A percentile compares a stretch with the other conserved stretches of the same genome.
Evolutionary conservation across 2,329 filamentous ascomycete species (phyloP).

Genomic region (Diaporthe longicolla): DNA sequence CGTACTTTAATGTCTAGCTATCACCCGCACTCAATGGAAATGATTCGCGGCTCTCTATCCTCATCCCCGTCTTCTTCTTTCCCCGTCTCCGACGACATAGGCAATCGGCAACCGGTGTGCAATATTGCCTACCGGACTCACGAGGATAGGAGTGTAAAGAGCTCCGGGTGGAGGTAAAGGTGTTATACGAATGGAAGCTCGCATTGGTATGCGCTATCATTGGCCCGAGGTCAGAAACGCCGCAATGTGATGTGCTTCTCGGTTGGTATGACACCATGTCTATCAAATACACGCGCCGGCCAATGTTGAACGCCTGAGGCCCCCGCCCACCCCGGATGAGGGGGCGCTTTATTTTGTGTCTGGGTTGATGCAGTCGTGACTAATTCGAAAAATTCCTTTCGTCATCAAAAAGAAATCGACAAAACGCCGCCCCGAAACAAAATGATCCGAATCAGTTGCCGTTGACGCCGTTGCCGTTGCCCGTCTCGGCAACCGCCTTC

Average conservation of each 20-base stretch:
- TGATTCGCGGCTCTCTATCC: slow-evolving; percentile 16
- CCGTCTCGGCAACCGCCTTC: slow-evolving; percentile 69
- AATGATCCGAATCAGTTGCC: neutral
- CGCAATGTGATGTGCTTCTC: slow-evolving; percentile 30
- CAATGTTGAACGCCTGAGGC: slow-evolving; percentile 31
- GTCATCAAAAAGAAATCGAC: neutral
- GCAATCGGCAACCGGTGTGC: neutral
- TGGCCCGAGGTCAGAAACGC: neutral
- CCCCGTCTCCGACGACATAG: neutral
- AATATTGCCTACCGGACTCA: neutral
- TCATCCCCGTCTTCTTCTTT: neutral
- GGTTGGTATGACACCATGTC: slow-evolving; percentile 28
- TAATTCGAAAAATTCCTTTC: neutral
- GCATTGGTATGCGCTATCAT: neutral
- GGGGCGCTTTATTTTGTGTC: neutral
- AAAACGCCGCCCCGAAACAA: neutral
- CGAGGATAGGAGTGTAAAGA: neutral
- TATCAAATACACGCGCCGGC: slow-evolving; percentile 29
- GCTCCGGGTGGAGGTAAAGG: neutral
- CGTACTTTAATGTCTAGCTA: slow-evolving; percentile 27
- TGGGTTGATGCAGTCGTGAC: slow-evolving; percentile 18
- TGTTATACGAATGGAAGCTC: neutral
- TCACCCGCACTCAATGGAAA: slow-evolving; percentile 17
- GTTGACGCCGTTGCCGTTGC: slow-evolving; percentile 43
- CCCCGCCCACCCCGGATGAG: neutral